Percentiles rank a stretch among this genome's conserved stretches.
phyloP scores from a whole-genome alignment of 192 early-diverging fungal genomes.

The Cladochytrium replicatum region DNA sequence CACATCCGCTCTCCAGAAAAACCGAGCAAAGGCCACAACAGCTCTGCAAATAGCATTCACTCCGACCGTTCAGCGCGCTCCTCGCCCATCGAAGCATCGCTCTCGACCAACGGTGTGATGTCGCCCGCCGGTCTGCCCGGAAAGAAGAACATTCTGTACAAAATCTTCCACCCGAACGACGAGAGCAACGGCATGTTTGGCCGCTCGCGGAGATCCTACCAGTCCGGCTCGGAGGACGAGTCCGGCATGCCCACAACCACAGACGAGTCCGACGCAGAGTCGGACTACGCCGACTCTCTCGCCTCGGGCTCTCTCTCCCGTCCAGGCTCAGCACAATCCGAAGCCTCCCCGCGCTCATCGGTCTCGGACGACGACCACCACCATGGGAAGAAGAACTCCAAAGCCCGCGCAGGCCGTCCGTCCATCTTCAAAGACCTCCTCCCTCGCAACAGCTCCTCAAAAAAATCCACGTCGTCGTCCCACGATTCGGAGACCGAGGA shows the following conservation, averaged over 20 bases:
- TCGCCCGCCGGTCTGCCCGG: neutral
- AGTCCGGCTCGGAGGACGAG: conserved; percentile 25
- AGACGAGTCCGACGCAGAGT: conserved; percentile 8
- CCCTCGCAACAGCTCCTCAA: too few relatives aligned
- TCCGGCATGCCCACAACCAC: too few relatives aligned
- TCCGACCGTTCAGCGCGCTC: too few relatives aligned
- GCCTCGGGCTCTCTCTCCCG: neutral
- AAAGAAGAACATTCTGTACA: conserved; percentile 23
- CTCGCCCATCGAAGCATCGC: neutral
- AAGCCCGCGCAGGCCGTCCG: too few relatives aligned
- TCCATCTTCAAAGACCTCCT: too few relatives aligned
- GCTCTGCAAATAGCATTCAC: too few relatives aligned
- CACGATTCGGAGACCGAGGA: conserved; percentile 10
- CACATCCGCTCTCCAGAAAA: neutral
- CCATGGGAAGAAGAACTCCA: conserved; percentile 3
- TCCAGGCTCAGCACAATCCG: conserved; percentile 3
- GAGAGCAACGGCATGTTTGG: conserved; percentile 15
- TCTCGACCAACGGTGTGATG: neutral
- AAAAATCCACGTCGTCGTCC: conserved; percentile 17
- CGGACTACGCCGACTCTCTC: conserved; percentile 6
- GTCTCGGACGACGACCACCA: conserved; percentile 10
- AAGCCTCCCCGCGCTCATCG: conserved; percentile 8
- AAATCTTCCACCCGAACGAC: conserved; percentile 27
- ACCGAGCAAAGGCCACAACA: too few relatives aligned
- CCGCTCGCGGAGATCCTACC: conserved; percentile 18